Evolutionary conservation across 441 rosid genomes (phyloP).

Genomic region (Gossypium schwendimanii): DNA sequence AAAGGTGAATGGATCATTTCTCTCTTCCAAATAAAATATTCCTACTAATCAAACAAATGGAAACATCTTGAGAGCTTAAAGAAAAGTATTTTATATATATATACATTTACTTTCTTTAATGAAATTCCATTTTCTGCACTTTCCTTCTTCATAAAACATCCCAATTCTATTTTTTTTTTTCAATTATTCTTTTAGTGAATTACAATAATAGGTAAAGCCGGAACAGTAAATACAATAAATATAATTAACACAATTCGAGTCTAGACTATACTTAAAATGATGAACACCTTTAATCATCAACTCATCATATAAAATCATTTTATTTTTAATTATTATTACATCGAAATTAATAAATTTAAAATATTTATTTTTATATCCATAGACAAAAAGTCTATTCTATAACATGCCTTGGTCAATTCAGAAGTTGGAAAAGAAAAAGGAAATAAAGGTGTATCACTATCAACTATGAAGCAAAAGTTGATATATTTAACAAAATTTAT

Average conservation of each 20-base stretch:
- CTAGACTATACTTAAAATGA: rapidly evolving
- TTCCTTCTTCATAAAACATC: background rate
- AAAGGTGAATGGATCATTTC: background rate
- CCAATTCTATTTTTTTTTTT: too few relatives aligned
- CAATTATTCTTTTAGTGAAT: too few relatives aligned
- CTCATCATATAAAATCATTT: rapidly evolving
- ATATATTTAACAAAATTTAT: too few relatives aligned
- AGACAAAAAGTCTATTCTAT: background rate
- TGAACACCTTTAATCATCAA: too few relatives aligned
- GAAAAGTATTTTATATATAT: background rate
- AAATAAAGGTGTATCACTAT: too few relatives aligned
- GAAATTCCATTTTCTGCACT: background rate
- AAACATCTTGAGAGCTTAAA: background rate
- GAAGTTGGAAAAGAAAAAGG: background rate
- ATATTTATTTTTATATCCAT: too few relatives aligned
- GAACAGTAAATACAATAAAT: too few relatives aligned
- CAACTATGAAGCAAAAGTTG: too few relatives aligned
- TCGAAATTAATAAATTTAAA: too few relatives aligned
- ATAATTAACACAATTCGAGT: too few relatives aligned
- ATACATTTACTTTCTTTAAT: background rate
- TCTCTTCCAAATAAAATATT: background rate
- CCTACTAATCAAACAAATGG: background rate
- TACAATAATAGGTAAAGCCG: too few relatives aligned
- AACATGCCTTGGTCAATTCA: background rate
- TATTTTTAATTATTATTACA: too few relatives aligned